phyloP scores from a whole-genome alignment of 73 alveolate species.

The Urostyla sp. region DNA sequence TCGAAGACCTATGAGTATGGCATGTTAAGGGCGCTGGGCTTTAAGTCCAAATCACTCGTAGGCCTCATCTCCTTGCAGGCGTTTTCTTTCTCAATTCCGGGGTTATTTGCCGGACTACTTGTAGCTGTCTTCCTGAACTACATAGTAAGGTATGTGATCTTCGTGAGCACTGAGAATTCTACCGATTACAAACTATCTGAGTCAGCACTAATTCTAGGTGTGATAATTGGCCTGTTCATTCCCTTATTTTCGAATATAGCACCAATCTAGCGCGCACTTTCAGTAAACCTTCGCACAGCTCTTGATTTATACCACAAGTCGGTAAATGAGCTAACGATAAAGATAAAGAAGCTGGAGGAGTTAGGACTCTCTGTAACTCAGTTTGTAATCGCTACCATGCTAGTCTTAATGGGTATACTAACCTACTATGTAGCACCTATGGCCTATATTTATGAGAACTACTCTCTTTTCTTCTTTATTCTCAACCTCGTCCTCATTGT shows the following conservation, averaged over 20 bases:
- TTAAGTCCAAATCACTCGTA: conserved; percentile 73
- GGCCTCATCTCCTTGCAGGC: conserved; percentile 79
- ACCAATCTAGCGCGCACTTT: conserved; percentile 91
- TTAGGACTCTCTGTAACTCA: conserved; percentile 90
- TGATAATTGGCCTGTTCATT: conserved; percentile 81
- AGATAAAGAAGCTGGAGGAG: conserved; percentile 88
- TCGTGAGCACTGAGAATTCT: conserved; percentile 28
- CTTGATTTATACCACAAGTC: conserved; percentile 90
- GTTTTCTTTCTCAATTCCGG: conserved; percentile 90
- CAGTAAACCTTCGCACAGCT: conserved; percentile 89
- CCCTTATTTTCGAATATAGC: conserved; percentile 85
- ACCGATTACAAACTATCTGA: conserved; percentile 66
- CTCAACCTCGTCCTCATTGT: conserved; percentile 84
- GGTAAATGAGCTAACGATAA: conserved; percentile 84
- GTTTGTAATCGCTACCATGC: conserved; percentile 74
- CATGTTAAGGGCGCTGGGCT: conserved; percentile 96
- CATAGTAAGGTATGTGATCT: conserved; percentile 39
- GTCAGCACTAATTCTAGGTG: conserved; percentile 69
- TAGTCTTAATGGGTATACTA: conserved; percentile 85
- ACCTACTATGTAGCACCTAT: conserved; percentile 95
- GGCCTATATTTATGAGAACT: conserved; percentile 82
- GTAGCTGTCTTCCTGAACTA: conserved; percentile 68
- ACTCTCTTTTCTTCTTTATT: conserved; percentile 85
- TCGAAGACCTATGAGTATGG: conserved; percentile 96
- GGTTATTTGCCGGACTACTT: conserved; percentile 81